These are phyloP conservation scores for Ramichloridium luteum DNA, from an alignment of 2,329 filamentous ascomycete species.

Conservation along the genomic window DNA sequence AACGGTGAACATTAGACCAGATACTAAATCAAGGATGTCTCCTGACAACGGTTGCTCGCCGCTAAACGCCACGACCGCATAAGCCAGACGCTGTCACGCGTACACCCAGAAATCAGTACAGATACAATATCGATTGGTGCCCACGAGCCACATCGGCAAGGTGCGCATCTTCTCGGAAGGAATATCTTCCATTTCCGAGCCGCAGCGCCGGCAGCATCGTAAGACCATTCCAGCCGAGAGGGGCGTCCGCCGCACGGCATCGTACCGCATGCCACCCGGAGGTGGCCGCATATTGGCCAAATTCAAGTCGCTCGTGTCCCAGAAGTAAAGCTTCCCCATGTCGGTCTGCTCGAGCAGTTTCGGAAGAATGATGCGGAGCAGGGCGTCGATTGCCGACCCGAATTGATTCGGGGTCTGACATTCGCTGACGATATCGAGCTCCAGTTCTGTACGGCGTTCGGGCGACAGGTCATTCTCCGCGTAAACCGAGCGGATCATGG, in stretches of 20 bases:
- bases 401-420: constrained; percentile 41
- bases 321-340: constrained; percentile 57
- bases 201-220: constrained; percentile 34
- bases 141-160: constrained; percentile 19
- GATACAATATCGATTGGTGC: constrained; percentile 22
- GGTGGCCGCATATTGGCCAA: constrained; percentile 17
- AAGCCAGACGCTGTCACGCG: too few species aligned
- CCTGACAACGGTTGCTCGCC: too few species aligned
- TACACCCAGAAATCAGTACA: constrained; percentile 21
- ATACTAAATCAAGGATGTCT: too few species aligned
- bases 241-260: constrained; percentile 44
- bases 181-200: constrained; percentile 36
- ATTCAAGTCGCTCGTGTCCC: constrained; percentile 58
- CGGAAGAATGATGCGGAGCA: constrained; percentile 40
- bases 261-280: constrained; percentile 37
- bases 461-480: constrained; percentile 33
- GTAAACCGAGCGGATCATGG: constrained; percentile 50
- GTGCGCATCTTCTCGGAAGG: constrained; percentile 14
- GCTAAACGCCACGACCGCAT: too few species aligned
- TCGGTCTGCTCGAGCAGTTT: constrained; percentile 50
- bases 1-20: too few species aligned
- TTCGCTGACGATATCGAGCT: constrained; percentile 42
- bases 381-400: constrained; percentile 33
- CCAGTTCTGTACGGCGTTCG: constrained; percentile 35
- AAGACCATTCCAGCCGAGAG: constrained; percentile 24